Base-by-base conservation (phyloP, 1,139 yeast genomes). In the Candida glucosophila region DNA sequence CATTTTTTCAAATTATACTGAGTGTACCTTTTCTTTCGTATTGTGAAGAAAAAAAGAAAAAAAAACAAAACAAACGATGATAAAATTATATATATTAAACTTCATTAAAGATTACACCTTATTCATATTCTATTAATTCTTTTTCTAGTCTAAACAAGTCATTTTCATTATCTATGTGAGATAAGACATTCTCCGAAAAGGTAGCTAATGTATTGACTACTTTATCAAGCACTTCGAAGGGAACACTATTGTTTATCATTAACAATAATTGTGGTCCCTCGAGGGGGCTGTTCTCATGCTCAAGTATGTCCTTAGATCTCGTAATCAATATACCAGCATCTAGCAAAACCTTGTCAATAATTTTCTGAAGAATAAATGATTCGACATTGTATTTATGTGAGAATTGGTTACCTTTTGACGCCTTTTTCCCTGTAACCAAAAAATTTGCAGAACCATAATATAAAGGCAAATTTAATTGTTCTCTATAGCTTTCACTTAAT, bases 231-330 rank as follows among this genome's bases (percentile, higher is more conserved):
- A 85, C 93, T n/a, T 56, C 53, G 18, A 48, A 47, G 2, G 68
- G 47, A 32, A 77, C 67, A 3, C 72, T 77, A 19, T 66, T 60
- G 40, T 73, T 78, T 26, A 80, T 52, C 38, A 69, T 63, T 9
- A 86, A 47, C 39, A 77, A 67, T 40, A 88, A 61, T 37, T 80
- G 79, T 15, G 92, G 95, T 27, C 51, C 49, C 26, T 72, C 67
- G 22, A 82, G 64, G 4, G 94, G 92, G 35, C 82, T 65, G 30
- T 75, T 56, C 47, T 88, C 96, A 43, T 79, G 93, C 37, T 73
- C 77, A 29, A 77, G 60, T 11, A 85, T 65, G 33, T 73, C 65
- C 34, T 79, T 77, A 10, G 82, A 67, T 45, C 94, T 73, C 9
- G 88, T 64, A 26, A 86, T 62, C 34, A 85, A 63, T 11, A 81